Base-by-base conservation (phyloP, 257 asterid species). In the Lithospermum erythrorhizon region DNA sequence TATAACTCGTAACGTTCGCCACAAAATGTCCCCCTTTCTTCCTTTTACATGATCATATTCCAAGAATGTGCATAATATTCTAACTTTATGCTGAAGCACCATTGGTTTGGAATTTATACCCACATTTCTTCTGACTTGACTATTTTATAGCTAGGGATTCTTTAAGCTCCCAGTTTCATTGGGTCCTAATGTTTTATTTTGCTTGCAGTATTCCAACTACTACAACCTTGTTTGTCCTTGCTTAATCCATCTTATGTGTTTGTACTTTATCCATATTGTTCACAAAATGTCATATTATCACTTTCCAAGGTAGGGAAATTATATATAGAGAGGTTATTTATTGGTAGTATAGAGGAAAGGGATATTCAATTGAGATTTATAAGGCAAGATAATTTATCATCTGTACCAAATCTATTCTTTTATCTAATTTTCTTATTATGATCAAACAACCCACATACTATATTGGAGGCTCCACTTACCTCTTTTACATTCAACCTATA, bases 1-100 rank as follows among this genome's bases (percentile, higher is more conserved):
- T 76, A 73, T 71, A 73, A 69, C 71, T 63, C 79, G 70, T 71
- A 77, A 84, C 94, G 88, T 82, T 84, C 90, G 88, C 95, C 94
- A 84, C 86, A 71, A 69, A 74, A 63, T 58, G 61, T 37, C 62
- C 63, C 64, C 15, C 16, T 74, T 78, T 84, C 89, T 73, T 65
- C 59, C 41, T 18, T 67, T 24, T 68, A 72, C 71, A 84, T 87
- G 82, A 82, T 81, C 82, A 81, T 77, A 81, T 77, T 79, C 80
- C 68, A 55, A 69, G 71, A 72, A 73, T 66, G 64, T 72, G 71
- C 68, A 72, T 70, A 77, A 74, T 73, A 14, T 78, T 73, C 71
- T 76, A 57, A 66, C 65, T 65, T 61, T 68, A 70, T 66, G 58
- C 20, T 66, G 55, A 70, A 72, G 67, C 63, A 70, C 87, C 87